Evolutionary conservation across 345 rosid species (phyloP).

Genomic region (Isatis tinctoria): DNA sequence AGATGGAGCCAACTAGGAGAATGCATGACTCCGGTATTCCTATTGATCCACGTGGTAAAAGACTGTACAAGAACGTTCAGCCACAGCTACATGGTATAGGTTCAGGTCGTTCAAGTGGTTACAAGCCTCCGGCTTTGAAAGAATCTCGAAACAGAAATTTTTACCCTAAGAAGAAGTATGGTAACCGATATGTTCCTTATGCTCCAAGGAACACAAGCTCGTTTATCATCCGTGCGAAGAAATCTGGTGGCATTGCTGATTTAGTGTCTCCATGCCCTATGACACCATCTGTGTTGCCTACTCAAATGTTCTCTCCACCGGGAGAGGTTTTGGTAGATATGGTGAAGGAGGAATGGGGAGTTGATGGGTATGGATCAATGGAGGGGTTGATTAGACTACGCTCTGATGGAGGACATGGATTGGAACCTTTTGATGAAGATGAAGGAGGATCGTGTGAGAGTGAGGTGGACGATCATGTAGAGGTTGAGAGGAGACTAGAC

Average conservation of each 20-base stretch:
- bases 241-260: constrained; percentile 83
- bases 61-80: neutral
- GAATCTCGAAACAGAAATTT: neutral
- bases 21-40: neutral
- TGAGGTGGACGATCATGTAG: constrained; percentile 87
- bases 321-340: constrained; percentile 82
- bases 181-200: neutral
- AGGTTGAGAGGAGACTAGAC: constrained; percentile 87
- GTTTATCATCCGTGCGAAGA: constrained; percentile 80
- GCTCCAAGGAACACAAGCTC: constrained; percentile 47
- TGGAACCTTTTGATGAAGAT: constrained; percentile 56
- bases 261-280: constrained; percentile 89
- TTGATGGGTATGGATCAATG: constrained; percentile 98
- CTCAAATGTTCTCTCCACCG: constrained; percentile 72
- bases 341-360: constrained; percentile 98
- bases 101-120: constrained; percentile 6
- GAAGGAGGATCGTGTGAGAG: constrained; percentile 89
- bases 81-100: neutral
- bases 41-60: constrained; percentile 12
- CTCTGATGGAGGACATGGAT: constrained; percentile 50
- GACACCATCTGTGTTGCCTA: constrained; percentile 77
- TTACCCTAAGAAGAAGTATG: neutral
- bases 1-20: too few relatives aligned
- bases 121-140: too few relatives aligned
- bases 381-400: constrained; percentile 83